Base-by-base conservation (phyloP, 768 basidiomycete genomes). In the Tremella yokohamensis region DNA sequence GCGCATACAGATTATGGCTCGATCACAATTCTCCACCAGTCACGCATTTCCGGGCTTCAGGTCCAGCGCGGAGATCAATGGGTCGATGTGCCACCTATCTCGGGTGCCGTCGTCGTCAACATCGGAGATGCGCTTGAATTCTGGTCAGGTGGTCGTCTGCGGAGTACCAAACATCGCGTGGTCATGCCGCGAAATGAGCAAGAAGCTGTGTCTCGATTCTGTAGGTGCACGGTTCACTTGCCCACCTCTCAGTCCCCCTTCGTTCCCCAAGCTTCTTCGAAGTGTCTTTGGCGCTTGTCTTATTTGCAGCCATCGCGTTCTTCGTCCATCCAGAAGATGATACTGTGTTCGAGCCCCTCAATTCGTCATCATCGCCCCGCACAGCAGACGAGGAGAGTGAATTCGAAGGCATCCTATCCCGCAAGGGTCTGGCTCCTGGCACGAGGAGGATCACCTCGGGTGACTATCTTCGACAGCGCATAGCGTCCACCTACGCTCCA, bases 1-100 rank as follows among this genome's bases (percentile, higher is more conserved):
- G 66, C 68, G 2, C 68, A 70, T 45, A 62, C 61, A 13, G 68
- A 70, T 47, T 65, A 65, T 22, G 68, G 68, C 22, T 62, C 61
- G 15, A 51, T 66, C 45, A 70, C 68, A 8, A 54, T 70, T 13
- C 61, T 70, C 2, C 66, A 67, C 52, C 68, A 70, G 40, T 53
- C 62, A 47, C 48, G 59, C 12, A 60, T 68, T 1, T 62, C 61
- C 9, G 68, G 68, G 3, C 54, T 70, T 15, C 68, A 70, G 40
- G 64, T 70, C 13, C 48, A 60, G 9, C 40, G 60, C 20, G 56
- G 54, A 26, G 52, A 55, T 6, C 20, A 39, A 37, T 70, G 68
- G 68, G 47, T 68, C 2, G 67, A 70, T 44, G 68, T 63, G 8
- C 60, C 66, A 3, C 67, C 64, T 2, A 22, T 38, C 9, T 39